Evolutionary conservation across 345 rosid genomes (phyloP).

Genomic region (Populus pruinosa): DNA sequence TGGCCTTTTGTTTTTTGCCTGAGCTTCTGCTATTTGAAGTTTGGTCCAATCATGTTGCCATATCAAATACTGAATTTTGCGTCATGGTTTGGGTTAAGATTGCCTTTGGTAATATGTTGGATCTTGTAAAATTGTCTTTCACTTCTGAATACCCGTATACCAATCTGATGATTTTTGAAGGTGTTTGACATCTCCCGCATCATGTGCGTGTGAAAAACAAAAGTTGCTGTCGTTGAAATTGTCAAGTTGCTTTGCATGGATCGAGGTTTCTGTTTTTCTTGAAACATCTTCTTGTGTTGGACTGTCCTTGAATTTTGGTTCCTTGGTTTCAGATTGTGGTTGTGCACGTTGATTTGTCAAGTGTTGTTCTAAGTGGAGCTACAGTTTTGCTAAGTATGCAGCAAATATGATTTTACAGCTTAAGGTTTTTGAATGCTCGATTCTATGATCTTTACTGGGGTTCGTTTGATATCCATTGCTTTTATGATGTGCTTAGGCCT

Average conservation of each 20-base stretch:
- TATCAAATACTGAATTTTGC: not conserved
- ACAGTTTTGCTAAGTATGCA: not conserved
- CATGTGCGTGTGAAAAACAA: not conserved
- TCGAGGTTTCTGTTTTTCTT: not conserved
- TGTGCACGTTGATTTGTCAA: not conserved
- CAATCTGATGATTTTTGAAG: not conserved
- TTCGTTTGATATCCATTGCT: too few relatives aligned
- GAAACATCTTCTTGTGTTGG: not conserved
- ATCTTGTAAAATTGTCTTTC: not conserved
- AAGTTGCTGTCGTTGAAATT: not conserved
- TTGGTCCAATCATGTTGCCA: not conserved
- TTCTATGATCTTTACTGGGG: too few relatives aligned
- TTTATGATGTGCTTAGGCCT: too few relatives aligned
- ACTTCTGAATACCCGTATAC: not conserved
- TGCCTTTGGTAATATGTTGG: not conserved
- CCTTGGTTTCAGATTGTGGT: not conserved
- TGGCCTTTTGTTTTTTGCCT: too few relatives aligned
- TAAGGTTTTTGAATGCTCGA: not conserved
- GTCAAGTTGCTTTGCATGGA: not conserved
- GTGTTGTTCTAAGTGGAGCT: not conserved
- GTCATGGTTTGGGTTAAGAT: not conserved
- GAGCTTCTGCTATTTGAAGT: too few relatives aligned
- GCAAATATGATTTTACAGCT: too few relatives aligned
- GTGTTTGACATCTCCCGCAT: not conserved
- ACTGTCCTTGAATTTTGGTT: not conserved